Evolutionary conservation across 2,329 filamentous ascomycete species (phyloP).

Genomic region (Xylaria sp.): DNA sequence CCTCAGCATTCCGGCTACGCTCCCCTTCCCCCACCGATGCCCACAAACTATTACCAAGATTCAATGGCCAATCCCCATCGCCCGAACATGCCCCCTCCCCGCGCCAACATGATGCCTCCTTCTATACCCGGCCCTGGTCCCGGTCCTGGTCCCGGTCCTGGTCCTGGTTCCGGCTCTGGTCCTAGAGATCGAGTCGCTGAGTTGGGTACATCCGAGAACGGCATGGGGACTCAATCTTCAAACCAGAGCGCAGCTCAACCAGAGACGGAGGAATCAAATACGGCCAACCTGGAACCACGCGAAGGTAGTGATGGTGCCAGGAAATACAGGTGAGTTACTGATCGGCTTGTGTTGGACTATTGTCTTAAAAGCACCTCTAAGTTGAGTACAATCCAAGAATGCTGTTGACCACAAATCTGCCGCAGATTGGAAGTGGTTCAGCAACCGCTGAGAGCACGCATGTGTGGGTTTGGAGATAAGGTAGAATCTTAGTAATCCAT

Average conservation of each 20-base stretch:
- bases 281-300: slow-evolving; percentile 40
- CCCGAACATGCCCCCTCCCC: slow-evolving; percentile 48
- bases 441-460: slow-evolving; percentile 90
- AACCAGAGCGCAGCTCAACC: slow-evolving; percentile 42
- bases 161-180: slow-evolving; percentile 42
- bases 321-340: slow-evolving; percentile 45
- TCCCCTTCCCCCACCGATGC: slow-evolving; percentile 47
- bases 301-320: slow-evolving; percentile 45
- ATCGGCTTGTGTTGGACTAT: background rate
- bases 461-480: slow-evolving; percentile 99
- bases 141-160: slow-evolving; percentile 38
- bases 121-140: slow-evolving; percentile 44
- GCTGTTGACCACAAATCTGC: slow-evolving; percentile 36
- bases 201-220: slow-evolving; percentile 44
- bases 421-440: slow-evolving; percentile 81
- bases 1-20: slow-evolving; percentile 47
- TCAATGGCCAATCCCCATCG: slow-evolving; percentile 46
- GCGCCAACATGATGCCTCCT: slow-evolving; percentile 47
- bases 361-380: slow-evolving; percentile 9
- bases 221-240: slow-evolving; percentile 38
- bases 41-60: slow-evolving; percentile 47
- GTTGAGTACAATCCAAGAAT: slow-evolving; percentile 20
- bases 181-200: slow-evolving; percentile 45
- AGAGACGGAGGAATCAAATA: slow-evolving; percentile 40
- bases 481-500: slow-evolving; percentile 57